Percentiles rank a stretch among this genome's conserved stretches.
Evolutionary conservation across 306 rosid species (phyloP).

Genomic region (Cucumis hystrix): DNA sequence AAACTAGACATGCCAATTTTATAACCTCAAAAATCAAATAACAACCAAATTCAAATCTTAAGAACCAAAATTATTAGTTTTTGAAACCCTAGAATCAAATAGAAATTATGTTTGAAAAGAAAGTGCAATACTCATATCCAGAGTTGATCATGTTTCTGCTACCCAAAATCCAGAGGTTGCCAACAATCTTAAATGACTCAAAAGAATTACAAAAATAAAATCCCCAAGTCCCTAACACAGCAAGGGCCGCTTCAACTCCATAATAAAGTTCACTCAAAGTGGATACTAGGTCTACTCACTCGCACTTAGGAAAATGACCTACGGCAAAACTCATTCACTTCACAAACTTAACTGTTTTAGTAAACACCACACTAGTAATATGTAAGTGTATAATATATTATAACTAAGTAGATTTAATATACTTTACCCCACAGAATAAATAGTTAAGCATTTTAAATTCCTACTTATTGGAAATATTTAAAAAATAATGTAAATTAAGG

Average conservation of each 20-base stretch:
- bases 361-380: neutral
- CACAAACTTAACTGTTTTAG: neutral
- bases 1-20: neutral
- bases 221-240: neutral
- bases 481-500: neutral
- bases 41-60: neutral
- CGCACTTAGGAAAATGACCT: neutral
- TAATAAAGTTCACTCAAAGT: neutral
- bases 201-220: neutral
- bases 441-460: neutral
- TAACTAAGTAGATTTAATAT: neutral
- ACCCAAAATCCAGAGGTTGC: neutral
- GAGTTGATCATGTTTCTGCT: neutral
- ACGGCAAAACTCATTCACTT: neutral
- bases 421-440: neutral
- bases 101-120: neutral
- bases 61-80: neutral
- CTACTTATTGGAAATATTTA: neutral
- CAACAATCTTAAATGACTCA: neutral
- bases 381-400: neutral
- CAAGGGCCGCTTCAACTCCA: neutral
- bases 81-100: neutral
- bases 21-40: neutral
- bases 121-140: neutral
- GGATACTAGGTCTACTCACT: neutral